phyloP scores from a whole-genome alignment of 2,329 filamentous ascomycete species.

The Penicillium sp. region DNA sequence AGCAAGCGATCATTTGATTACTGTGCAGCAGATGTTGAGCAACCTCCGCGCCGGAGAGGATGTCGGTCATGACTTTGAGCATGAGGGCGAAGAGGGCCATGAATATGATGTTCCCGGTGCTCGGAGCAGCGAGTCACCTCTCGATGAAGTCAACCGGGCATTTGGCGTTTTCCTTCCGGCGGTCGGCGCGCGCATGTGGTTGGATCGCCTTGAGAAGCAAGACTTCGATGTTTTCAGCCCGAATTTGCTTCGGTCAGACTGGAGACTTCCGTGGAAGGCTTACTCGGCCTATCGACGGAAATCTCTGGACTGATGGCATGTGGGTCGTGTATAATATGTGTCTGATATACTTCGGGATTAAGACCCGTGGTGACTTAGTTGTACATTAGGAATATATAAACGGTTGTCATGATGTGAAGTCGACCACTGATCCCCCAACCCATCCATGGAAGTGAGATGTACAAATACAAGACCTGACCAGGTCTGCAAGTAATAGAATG shows the following conservation, averaged over 20 bases:
- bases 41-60: slow-evolving; percentile 71
- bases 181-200: slow-evolving; percentile 72
- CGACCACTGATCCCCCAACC: neutral
- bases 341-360: slow-evolving; percentile 6
- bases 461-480: slow-evolving; percentile 2
- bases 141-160: slow-evolving; percentile 59
- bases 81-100: slow-evolving; percentile 71
- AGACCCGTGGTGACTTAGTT: neutral
- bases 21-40: slow-evolving; percentile 84
- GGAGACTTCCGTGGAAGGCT: slow-evolving; percentile 81
- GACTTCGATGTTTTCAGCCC: slow-evolving; percentile 80
- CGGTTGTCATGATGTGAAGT: neutral
- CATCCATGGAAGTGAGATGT: neutral
- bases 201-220: slow-evolving; percentile 70
- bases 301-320: slow-evolving; percentile 40
- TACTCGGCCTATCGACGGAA: slow-evolving; percentile 60
- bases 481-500: neutral
- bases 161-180: slow-evolving; percentile 81
- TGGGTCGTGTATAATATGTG: slow-evolving; percentile 15
- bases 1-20: slow-evolving; percentile 94
- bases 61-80: slow-evolving; percentile 84
- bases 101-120: slow-evolving; percentile 47
- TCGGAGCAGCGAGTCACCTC: slow-evolving; percentile 31
- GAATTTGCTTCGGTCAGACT: slow-evolving; percentile 63
- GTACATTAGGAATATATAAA: neutral